phyloP scores from a whole-genome alignment of 495 filamentous ascomycete species.

The Aspergillus carlsbadensis region DNA sequence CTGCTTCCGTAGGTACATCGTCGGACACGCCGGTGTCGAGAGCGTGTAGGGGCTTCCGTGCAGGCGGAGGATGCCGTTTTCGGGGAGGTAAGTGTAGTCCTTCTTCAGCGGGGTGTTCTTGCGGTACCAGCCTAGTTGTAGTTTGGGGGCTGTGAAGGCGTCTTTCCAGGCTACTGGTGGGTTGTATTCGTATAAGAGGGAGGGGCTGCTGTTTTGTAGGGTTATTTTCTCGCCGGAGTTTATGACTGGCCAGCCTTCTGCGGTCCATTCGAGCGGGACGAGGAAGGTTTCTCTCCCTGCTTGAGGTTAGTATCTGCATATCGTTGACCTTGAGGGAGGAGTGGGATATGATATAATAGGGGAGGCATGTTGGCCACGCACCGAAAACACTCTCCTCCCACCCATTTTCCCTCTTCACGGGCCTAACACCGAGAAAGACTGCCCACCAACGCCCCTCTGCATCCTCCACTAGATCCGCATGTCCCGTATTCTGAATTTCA shows the following conservation, averaged over 20 bases:
- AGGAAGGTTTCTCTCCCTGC: conserved; percentile 49
- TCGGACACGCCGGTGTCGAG: conserved; percentile 38
- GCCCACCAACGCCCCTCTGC: conserved; percentile 44
- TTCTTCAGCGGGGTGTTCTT: conserved; percentile 38
- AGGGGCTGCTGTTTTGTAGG: conserved; percentile 29
- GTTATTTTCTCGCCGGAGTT: conserved; percentile 42
- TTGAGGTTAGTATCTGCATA: background rate
- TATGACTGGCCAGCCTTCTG: conserved; percentile 49
- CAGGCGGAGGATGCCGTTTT: conserved; percentile 27
- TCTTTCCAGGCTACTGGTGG: conserved; percentile 35
- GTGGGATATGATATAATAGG: too few relatives aligned
- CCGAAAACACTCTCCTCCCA: conserved; percentile 43
- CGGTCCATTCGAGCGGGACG: conserved; percentile 40
- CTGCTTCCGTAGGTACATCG: conserved; percentile 46
- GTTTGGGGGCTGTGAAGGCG: conserved; percentile 28
- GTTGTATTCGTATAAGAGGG: conserved; percentile 23
- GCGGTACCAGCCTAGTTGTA: conserved; percentile 43
- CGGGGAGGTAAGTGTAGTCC: conserved; percentile 29
- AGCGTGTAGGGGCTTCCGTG: conserved; percentile 44
- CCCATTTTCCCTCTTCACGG: conserved; percentile 18
- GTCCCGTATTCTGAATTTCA: conserved; percentile 42
- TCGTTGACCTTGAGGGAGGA: too few relatives aligned
- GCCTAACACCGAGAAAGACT: conserved; percentile 45
- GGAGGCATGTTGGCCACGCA: too few relatives aligned
- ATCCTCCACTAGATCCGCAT: conserved; percentile 48